Evolutionary conservation across 495 filamentous ascomycete species (phyloP), one percentile per base, ranked within the genome.

Genomic region (Barbatosphaeria neglecta): DNA sequence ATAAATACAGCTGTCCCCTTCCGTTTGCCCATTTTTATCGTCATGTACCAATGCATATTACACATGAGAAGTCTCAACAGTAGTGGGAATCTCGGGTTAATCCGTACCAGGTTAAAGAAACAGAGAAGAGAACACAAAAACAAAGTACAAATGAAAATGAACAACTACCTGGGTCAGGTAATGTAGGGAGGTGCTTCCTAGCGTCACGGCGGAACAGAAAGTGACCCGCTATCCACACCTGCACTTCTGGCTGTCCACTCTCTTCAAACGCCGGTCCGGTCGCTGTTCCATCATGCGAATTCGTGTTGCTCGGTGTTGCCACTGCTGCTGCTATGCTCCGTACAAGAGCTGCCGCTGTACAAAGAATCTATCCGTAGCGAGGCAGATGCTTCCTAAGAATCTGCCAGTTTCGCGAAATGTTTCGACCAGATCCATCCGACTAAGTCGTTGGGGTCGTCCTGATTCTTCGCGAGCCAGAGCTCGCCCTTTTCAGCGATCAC

Each of bases 361-460:
- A n/a, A n/a, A n/a, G n/a, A n/a, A n/a, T n/a, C 33, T 37, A 3
- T 4, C 33, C 15, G 27, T 13, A 5, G 13, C 31, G 20, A 19
- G 39, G 15, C 10, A 23, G 39, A 47, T 15, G 19, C 39, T 13
- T 13, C 15, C 61, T 52, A 71, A 41, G 69, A 67, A 54, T 74
- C 70, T 27, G 81, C 81, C 50, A 88, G 58, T 47, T 85, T 86
- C 41, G 84, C 86, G 67, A 98, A 97, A 66, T 98, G 92, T 59
- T 95, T 93, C 55, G 85, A 92, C 92, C 92, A 98, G 50, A 98
- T 94, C 92, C 92, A 98, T 37, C 92, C 92, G n/a, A 96, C 77
- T 50, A 78, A 70, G 19, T 78, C 72, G 16, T 66, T 69, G 4
- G 75, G 67, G 63, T 98, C 93, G 59, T 98, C 92, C 63, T 98